A percentile compares a stretch with the other conserved stretches of the same genome.
These are phyloP conservation scores for Aureobasidium zeae DNA, from an alignment of 2,329 filamentous ascomycete species.

Conservation along the genomic window DNA sequence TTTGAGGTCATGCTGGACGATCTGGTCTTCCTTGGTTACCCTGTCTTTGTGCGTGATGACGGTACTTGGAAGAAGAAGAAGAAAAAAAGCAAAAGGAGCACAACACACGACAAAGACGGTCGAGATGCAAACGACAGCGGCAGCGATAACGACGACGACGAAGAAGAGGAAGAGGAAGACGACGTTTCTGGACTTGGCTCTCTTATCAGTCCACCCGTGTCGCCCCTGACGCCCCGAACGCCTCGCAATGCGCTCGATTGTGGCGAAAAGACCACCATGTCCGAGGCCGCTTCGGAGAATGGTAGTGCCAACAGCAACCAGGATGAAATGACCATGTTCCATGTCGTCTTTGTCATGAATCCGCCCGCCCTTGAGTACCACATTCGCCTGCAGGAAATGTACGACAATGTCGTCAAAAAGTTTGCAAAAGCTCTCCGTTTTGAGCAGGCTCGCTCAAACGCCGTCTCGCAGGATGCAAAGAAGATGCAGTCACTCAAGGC, in stretches of 20 bases:
- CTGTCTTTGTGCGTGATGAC: slow-evolving; percentile 70
- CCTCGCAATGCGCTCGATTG: neutral
- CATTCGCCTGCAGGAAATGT: slow-evolving; percentile 64
- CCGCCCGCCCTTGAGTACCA: slow-evolving; percentile 70
- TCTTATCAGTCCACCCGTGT: slow-evolving; percentile 7
- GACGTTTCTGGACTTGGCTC: neutral
- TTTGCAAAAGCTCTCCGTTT: slow-evolving; percentile 88
- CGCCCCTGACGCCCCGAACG: slow-evolving; percentile 4
- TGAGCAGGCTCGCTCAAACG: slow-evolving; percentile 80
- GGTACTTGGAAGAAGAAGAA: slow-evolving; percentile 57
- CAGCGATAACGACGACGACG: slow-evolving; percentile 6
- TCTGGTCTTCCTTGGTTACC: slow-evolving; percentile 70
- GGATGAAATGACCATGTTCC: slow-evolving; percentile 88
- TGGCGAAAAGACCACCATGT: neutral
- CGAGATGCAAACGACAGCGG: slow-evolving; percentile 4
- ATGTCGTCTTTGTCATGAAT: slow-evolving; percentile 84
- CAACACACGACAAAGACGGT: neutral
- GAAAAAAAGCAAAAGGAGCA: slow-evolving; percentile 6
- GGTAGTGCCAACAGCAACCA: slow-evolving; percentile 26
- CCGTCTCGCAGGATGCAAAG: slow-evolving; percentile 86
- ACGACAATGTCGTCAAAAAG: slow-evolving; percentile 82
- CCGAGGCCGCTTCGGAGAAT: slow-evolving; percentile 24
- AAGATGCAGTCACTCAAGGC: slow-evolving; percentile 73
- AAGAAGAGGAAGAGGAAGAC: neutral
- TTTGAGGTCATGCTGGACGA: slow-evolving; percentile 79